phyloP scores from a whole-genome alignment of 2,329 filamentous ascomycete genomes.

The Talaromyces albobiverticillius region DNA sequence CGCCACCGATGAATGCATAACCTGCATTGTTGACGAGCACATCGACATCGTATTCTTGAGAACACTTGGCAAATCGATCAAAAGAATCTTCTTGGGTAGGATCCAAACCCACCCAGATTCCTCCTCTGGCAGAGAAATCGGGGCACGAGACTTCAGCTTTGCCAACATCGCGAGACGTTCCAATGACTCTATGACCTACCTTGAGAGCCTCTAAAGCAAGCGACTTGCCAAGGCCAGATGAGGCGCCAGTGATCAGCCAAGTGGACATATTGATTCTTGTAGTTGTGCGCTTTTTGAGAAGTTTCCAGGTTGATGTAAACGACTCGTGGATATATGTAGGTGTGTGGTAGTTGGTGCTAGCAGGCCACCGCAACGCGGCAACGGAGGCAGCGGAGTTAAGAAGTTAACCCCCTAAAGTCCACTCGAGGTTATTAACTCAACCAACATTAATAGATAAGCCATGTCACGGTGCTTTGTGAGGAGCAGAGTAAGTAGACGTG shows the following conservation, averaged over 20 bases:
- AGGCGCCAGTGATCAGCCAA: conserved; percentile 31
- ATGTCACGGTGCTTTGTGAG: no score
- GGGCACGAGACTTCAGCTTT: conserved; percentile 4
- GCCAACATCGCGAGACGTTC: conserved; percentile 26
- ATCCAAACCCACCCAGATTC: conserved; percentile 17
- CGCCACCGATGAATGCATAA: neutral
- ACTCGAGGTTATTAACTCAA: no score
- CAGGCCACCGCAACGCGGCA: no score
- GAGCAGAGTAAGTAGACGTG: no score
- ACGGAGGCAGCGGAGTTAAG: no score
- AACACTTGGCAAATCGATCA: neutral
- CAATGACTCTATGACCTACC: conserved; percentile 31
- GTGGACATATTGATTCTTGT: neutral
- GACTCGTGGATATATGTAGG: no score
- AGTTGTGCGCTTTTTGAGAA: no score
- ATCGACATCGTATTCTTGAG: neutral
- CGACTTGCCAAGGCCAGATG: conserved; percentile 31
- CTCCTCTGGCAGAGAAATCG: conserved; percentile 13
- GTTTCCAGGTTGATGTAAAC: no score
- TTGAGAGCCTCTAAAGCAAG: conserved; percentile 28
- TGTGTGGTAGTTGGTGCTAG: no score
- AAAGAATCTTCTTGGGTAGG: neutral
- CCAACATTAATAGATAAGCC: no score
- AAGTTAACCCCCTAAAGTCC: no score
- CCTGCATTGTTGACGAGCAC: neutral